A percentile compares a stretch with the other conserved stretches of the same genome.
These are phyloP conservation scores for Hypoxylon sp. DNA, from an alignment of 2,329 filamentous ascomycete species.

Conservation along the genomic window DNA sequence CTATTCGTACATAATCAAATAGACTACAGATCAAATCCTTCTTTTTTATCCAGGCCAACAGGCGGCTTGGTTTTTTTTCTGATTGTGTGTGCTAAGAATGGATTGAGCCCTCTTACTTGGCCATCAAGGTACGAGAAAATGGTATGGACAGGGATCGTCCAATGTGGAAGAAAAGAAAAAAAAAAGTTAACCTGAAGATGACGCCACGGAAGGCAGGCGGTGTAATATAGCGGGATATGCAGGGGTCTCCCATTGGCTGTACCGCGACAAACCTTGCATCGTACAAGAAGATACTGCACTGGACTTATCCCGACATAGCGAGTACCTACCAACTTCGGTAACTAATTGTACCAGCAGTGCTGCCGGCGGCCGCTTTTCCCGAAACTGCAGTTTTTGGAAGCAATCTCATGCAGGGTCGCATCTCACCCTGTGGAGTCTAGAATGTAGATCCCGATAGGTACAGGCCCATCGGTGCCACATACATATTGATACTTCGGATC, in stretches of 20 bases:
- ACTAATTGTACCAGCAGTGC: constrained; percentile 17
- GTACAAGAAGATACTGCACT: neutral
- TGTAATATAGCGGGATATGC: constrained; percentile 40
- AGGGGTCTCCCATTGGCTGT: constrained; percentile 21
- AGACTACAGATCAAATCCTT: constrained; percentile 4
- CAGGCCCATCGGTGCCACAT: constrained; percentile 23
- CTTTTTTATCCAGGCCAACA: constrained; percentile 25
- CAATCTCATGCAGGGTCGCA: constrained; percentile 43
- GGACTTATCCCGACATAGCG: constrained; percentile 18
- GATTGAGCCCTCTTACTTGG: constrained; percentile 26
- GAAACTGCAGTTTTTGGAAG: constrained; percentile 31
- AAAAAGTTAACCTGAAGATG: constrained; percentile 24
- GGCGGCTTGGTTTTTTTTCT: constrained; percentile 16
- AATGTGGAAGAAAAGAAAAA: constrained; percentile 15
- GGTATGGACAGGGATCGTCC: constrained; percentile 29
- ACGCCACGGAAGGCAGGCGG: constrained; percentile 42
- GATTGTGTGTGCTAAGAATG: constrained; percentile 16
- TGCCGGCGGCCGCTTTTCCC: constrained; percentile 31
- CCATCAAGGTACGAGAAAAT: constrained; percentile 35
- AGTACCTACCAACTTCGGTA: constrained; percentile 36
- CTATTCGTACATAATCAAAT: constrained; percentile 37
- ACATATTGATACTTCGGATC: constrained; percentile 27
- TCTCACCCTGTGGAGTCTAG: constrained; percentile 35
- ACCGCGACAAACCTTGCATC: neutral
- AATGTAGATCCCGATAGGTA: constrained; percentile 40